phyloP scores from a whole-genome alignment of 371 early-diverging fungal species.

The Saksenaea oblongispora region DNA sequence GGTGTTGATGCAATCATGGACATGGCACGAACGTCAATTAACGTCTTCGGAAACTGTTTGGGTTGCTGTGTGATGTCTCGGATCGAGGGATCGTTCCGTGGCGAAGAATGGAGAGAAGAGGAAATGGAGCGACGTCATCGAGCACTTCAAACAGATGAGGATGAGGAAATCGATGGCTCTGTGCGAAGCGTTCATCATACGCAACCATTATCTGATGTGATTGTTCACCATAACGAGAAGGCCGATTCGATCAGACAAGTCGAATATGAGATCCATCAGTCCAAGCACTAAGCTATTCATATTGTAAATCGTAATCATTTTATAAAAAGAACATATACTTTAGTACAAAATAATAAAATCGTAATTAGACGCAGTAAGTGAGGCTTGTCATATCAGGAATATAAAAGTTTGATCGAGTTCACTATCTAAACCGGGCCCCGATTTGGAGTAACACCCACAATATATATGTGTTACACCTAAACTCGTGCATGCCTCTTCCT shows the following conservation, averaged over 20 bases:
- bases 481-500: background rate
- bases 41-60: slow-evolving; percentile 76
- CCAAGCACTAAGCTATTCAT: background rate
- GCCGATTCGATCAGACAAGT: background rate
- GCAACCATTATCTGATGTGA: background rate
- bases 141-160: slow-evolving; percentile 26
- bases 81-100: slow-evolving; percentile 75
- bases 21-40: slow-evolving; percentile 78
- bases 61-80: slow-evolving; percentile 74
- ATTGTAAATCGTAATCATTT: background rate
- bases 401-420: background rate
- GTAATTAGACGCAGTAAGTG: background rate
- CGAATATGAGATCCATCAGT: background rate
- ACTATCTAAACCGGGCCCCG: background rate
- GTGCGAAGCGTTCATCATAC: background rate
- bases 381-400: background rate
- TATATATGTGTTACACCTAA: background rate
- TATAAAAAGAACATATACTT: background rate
- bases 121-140: slow-evolving; percentile 40
- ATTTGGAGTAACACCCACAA: background rate
- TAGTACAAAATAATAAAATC: background rate
- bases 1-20: slow-evolving; percentile 80
- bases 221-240: background rate
- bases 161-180: background rate
- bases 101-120: slow-evolving; percentile 47